Conservation (phyloP, 306 rosid species). For the Luffa acutangula region DNA sequence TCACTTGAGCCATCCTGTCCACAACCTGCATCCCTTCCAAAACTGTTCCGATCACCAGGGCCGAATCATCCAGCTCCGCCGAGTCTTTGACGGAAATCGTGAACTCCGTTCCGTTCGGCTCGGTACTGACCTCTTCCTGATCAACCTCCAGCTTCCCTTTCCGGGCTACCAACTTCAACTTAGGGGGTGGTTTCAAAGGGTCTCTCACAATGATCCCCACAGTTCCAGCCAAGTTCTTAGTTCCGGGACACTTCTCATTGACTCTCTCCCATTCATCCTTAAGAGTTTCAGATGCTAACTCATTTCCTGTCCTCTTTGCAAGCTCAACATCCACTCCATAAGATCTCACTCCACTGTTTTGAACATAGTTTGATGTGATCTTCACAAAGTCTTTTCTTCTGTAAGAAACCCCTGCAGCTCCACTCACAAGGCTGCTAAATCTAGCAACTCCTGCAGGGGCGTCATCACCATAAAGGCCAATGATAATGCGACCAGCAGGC, state of each 20-base stretch:
- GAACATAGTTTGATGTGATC: constrained; percentile 62
- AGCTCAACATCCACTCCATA: constrained; percentile 71
- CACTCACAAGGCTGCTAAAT: constrained; percentile 61
- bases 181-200: constrained; percentile 67
- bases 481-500: constrained; percentile 54
- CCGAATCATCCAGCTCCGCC: constrained; percentile 53
- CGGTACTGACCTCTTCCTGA: constrained; percentile 59
- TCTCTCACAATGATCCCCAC: constrained; percentile 74
- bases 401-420: constrained; percentile 80
- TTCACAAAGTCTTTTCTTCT: constrained; percentile 78
- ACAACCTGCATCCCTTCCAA: constrained; percentile 66
- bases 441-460: constrained; percentile 53
- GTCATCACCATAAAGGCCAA: constrained; percentile 55
- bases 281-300: constrained; percentile 35
- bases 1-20: constrained; percentile 54
- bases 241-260: constrained; percentile 47
- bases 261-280: constrained; percentile 56
- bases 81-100: constrained; percentile 54
- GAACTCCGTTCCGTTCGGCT: constrained; percentile 77
- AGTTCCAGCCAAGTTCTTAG: constrained; percentile 62
- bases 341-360: constrained; percentile 72
- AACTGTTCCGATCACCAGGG: constrained; percentile 28
- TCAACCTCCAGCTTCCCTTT: constrained; percentile 81
- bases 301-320: constrained; percentile 41
- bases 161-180: constrained; percentile 63